Conservation (phyloP, 257 asterid genomes). For the Cruciata laevipes region DNA sequence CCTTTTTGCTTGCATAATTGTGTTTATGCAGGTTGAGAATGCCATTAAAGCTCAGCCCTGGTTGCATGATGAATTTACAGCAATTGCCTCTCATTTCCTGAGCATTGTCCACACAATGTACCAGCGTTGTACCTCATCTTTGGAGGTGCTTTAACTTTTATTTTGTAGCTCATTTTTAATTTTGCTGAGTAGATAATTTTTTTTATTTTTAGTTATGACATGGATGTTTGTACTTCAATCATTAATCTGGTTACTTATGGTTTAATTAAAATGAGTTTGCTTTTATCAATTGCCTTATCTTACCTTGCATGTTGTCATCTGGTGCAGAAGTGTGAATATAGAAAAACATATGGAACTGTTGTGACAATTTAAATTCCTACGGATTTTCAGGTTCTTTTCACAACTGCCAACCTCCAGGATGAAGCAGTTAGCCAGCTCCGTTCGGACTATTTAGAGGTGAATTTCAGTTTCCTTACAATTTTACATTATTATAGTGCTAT, state of each 20-base stretch:
- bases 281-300: not conserved
- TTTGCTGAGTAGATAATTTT: not conserved
- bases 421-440: constrained; percentile 54
- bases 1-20: constrained; percentile 7
- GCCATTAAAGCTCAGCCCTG: constrained; percentile 72
- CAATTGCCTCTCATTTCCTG: constrained; percentile 52
- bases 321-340: not conserved
- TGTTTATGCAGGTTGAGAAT: constrained; percentile 53
- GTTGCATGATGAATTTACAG: constrained; percentile 56
- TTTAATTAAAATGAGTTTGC: not conserved
- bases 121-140: constrained; percentile 68
- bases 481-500: not conserved
- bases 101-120: constrained; percentile 65
- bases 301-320: not conserved
- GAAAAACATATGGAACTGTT: not conserved
- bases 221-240: not conserved
- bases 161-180: constrained; percentile 4
- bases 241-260: too few relatives aligned
- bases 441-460: constrained; percentile 83
- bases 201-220: not conserved
- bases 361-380: not conserved
- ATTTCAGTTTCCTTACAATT: constrained; percentile 6
- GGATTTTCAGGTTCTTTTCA: constrained; percentile 54
- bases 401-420: constrained; percentile 53
- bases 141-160: constrained; percentile 52